These are phyloP conservation scores for Tricholoma sp. DNA, from an alignment of 768 basidiomycete genomes.

Conservation along the genomic window DNA sequence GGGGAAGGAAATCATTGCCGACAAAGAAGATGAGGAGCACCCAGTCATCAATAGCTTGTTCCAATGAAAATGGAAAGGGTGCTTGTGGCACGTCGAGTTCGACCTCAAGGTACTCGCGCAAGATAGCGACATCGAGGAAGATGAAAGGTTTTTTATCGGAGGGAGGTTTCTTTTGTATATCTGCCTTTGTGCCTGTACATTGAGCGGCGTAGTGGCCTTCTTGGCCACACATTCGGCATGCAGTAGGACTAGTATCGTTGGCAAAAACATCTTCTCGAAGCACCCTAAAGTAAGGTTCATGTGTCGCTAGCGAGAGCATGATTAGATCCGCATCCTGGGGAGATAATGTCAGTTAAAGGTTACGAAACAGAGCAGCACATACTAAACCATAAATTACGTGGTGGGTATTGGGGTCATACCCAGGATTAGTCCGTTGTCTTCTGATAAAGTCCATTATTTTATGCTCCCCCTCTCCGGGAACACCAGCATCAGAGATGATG, in stretches of 20 bases:
- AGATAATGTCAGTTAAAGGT: constrained; percentile 9
- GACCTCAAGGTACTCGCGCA: constrained; percentile 97
- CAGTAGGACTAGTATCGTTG: constrained; percentile 66
- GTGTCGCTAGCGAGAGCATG: constrained; percentile 96
- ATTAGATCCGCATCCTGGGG: constrained; percentile 95
- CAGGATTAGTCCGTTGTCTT: constrained; percentile 77
- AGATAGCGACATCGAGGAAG: constrained; percentile 93
- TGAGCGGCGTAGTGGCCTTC: constrained; percentile 94
- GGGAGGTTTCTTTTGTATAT: constrained; percentile 61
- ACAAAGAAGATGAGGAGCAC: constrained; percentile 99
- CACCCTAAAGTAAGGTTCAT: constrained; percentile 97
- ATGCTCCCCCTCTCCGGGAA: constrained; percentile 98
- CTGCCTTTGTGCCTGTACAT: constrained; percentile 78
- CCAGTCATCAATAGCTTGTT: constrained; percentile 99
- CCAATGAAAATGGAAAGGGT: constrained; percentile 86
- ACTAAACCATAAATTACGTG: constrained; percentile 99
- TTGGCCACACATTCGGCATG: constrained; percentile 91
- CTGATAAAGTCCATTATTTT: constrained; percentile 99
- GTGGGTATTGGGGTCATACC: constrained; percentile 91
- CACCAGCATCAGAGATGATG: constrained; percentile 93
- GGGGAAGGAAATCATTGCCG: constrained; percentile 98
- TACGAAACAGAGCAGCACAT: constrained; percentile 21
- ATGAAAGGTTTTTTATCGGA: constrained; percentile 94
- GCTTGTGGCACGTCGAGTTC: constrained; percentile 81
- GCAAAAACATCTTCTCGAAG: constrained; percentile 97